A percentile compares a stretch with the other conserved stretches of the same genome.
phyloP scores from a whole-genome alignment of 1,139 yeast genomes.

The Blastobotrys illinoisensis region DNA sequence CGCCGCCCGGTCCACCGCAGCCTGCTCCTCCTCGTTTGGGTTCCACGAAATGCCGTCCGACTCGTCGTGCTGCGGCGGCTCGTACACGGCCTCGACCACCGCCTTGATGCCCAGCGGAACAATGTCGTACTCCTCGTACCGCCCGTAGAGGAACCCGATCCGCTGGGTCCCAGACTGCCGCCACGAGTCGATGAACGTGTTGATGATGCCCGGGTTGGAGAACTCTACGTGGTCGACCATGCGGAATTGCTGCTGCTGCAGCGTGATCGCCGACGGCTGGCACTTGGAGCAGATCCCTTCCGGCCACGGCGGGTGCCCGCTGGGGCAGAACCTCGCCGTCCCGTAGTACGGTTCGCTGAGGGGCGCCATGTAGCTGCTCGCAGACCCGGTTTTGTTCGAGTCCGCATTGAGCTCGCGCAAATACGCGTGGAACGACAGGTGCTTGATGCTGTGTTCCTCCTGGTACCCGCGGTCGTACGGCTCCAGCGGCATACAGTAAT shows the following conservation, averaged over 20 bases:
- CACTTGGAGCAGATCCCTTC: conserved; percentile 94
- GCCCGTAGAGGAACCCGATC: conserved; percentile 79
- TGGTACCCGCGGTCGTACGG: conserved; percentile 87
- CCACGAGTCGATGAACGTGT: conserved; percentile 87
- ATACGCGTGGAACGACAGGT: conserved; percentile 80
- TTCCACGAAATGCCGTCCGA: conserved; percentile 71
- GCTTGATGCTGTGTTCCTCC: conserved; percentile 74
- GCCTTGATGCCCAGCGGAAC: conserved; percentile 94
- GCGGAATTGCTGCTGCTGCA: conserved; percentile 83
- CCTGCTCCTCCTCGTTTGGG: conserved; percentile 47
- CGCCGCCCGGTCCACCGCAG: conserved; percentile 50
- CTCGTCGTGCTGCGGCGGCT: conserved; percentile 85
- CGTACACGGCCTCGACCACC: conserved; percentile 87
- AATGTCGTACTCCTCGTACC: conserved; percentile 67
- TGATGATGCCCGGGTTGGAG: conserved; percentile 64
- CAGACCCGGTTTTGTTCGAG: conserved; percentile 58
- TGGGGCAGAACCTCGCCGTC: conserved; percentile 59
- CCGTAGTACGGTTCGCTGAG: conserved; percentile 64
- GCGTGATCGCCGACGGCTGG: conserved; percentile 91
- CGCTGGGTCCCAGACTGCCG: conserved; percentile 83
- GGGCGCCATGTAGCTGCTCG: conserved; percentile 74
- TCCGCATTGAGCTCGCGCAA: conserved; percentile 65
- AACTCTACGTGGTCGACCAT: conserved; percentile 98
- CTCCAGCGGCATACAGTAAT: conserved; percentile 90
- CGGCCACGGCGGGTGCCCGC: conserved; percentile 93